Conservation (phyloP, 495 filamentous ascomycete genomes). For the Xylaria curta region DNA sequence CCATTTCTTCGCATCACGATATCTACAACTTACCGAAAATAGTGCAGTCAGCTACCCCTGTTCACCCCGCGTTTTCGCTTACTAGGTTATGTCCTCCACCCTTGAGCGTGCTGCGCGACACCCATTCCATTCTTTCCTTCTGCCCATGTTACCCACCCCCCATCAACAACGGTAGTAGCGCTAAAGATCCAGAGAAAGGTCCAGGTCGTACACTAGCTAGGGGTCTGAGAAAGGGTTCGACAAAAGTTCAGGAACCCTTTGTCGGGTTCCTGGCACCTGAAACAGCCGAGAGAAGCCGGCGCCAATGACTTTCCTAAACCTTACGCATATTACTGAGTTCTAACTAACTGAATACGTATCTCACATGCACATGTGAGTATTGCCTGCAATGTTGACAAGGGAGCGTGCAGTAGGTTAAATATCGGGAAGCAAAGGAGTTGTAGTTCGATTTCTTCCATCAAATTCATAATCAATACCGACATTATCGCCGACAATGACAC, state of each 20-base stretch:
- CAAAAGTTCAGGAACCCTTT: background rate
- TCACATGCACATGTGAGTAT: background rate
- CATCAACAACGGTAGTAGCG: background rate
- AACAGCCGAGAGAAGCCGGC: slow-evolving; percentile 15
- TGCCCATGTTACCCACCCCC: background rate
- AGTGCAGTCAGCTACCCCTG: slow-evolving; percentile 5
- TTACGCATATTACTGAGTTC: background rate
- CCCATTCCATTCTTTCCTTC: background rate
- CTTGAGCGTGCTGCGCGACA: background rate
- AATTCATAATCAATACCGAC: background rate
- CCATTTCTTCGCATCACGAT: background rate
- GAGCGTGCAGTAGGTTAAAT: background rate
- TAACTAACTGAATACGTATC: background rate
- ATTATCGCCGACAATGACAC: background rate
- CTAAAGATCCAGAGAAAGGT: background rate
- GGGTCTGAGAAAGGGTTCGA: background rate
- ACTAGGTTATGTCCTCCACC: background rate
- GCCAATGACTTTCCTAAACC: background rate
- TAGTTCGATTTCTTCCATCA: background rate
- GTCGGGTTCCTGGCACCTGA: slow-evolving; percentile 7
- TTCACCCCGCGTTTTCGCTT: slow-evolving; percentile 26
- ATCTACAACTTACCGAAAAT: background rate
- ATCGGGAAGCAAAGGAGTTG: background rate
- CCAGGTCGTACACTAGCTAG: background rate
- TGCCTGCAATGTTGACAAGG: background rate